Conservation (phyloP, 148 eudicot genomes). For the Beta vulgaris region DNA sequence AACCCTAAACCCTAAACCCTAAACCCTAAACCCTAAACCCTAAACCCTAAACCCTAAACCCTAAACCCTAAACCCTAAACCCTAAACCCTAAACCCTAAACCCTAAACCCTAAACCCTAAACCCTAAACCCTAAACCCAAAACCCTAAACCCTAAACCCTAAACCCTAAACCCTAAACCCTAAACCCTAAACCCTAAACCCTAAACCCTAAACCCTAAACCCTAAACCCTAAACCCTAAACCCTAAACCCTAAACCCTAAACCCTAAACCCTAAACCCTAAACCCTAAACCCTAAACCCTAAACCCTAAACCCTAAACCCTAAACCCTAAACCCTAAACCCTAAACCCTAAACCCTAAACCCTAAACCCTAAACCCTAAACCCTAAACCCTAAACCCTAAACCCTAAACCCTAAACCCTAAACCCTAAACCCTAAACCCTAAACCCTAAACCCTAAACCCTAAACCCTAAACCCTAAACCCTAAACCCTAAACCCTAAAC, state of each 20-base stretch:
- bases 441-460: slow-evolving; percentile 31
- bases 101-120: slow-evolving; percentile 21
- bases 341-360: slow-evolving; percentile 16
- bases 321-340: slow-evolving; percentile 1
- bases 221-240: slow-evolving; percentile 21
- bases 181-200: slow-evolving; percentile 24
- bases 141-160: slow-evolving; percentile 23
- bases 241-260: slow-evolving; percentile 20
- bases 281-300: slow-evolving; percentile 21
- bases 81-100: slow-evolving; percentile 16
- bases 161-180: slow-evolving; percentile 24
- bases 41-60: too few relatives aligned
- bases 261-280: slow-evolving; percentile 21
- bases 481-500: slow-evolving; percentile 29
- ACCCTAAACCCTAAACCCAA: slow-evolving; percentile 23
- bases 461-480: slow-evolving; percentile 26
- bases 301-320: slow-evolving; percentile 8
- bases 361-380: slow-evolving; percentile 31
- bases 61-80: too few relatives aligned
- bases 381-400: slow-evolving; percentile 28
- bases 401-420: slow-evolving; percentile 26
- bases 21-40: too few relatives aligned
- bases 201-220: slow-evolving; percentile 17
- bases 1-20: too few relatives aligned
- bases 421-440: slow-evolving; percentile 28